These are phyloP conservation scores for Podaxis carcinomalis DNA, from an alignment of 768 basidiomycete genomes.

Conservation along the genomic window DNA sequence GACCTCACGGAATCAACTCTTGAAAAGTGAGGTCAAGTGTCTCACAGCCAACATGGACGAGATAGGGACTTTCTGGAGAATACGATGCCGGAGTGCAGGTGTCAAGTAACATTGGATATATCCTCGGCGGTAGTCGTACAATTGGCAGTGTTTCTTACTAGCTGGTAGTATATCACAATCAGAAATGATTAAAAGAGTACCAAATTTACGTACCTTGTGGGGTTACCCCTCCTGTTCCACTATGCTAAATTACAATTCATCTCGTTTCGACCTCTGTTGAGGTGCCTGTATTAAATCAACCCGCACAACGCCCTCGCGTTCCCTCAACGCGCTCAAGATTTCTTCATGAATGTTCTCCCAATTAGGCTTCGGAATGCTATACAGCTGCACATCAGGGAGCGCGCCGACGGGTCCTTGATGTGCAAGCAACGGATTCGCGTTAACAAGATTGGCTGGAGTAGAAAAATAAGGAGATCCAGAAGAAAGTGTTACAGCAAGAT, in stretches of 20 bases:
- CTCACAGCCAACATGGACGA: background rate
- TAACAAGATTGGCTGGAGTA: slow-evolving; percentile 26
- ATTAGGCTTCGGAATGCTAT: slow-evolving; percentile 35
- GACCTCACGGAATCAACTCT: background rate
- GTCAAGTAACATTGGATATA: background rate
- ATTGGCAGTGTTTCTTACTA: background rate
- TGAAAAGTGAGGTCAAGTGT: background rate
- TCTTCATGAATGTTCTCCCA: slow-evolving; percentile 24
- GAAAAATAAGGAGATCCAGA: slow-evolving; percentile 27
- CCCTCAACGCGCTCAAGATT: background rate
- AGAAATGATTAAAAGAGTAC: background rate
- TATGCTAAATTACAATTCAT: background rate
- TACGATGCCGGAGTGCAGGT: background rate
- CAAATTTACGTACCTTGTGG: background rate
- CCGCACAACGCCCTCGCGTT: background rate
- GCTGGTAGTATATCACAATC: background rate
- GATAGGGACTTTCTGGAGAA: background rate
- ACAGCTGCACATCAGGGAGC: slow-evolving; percentile 39
- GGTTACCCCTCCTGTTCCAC: background rate
- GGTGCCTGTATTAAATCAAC: slow-evolving; percentile 6
- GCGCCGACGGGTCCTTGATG: slow-evolving; percentile 39
- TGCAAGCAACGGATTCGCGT: slow-evolving; percentile 28
- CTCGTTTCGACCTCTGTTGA: slow-evolving; percentile 2
- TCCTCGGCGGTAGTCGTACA: background rate
- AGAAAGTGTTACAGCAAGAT: slow-evolving; percentile 39